These are phyloP conservation scores for Lipomyces sp. DNA, from an alignment of 805 yeast species.

Conservation along the genomic window DNA sequence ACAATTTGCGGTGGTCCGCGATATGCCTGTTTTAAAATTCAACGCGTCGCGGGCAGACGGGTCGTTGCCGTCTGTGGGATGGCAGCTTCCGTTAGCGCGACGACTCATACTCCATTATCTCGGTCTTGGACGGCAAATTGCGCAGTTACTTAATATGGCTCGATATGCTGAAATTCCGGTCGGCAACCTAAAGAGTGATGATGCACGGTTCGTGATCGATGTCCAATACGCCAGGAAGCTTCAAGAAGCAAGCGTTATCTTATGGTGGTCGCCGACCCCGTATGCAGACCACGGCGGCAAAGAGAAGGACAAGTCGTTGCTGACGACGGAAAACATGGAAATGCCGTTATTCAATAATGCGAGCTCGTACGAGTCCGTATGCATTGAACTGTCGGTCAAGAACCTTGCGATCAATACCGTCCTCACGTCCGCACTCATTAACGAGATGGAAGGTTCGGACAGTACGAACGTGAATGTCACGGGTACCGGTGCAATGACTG, in stretches of 20 bases:
- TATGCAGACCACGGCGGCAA: conserved; percentile 84
- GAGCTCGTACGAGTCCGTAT: conserved; percentile 76
- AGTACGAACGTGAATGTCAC: conserved; percentile 56
- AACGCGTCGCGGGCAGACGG: conserved; percentile 63
- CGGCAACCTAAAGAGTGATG: conserved; percentile 81
- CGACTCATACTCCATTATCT: conserved; percentile 72
- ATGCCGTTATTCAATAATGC: conserved; percentile 77
- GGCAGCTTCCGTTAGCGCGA: conserved; percentile 73
- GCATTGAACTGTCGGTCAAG: conserved; percentile 75
- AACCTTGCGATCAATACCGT: conserved; percentile 87
- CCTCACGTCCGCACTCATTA: conserved; percentile 78
- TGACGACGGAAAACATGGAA: conserved; percentile 59
- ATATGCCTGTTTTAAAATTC: conserved; percentile 60
- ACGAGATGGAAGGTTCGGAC: conserved; percentile 87
- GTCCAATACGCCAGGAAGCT: conserved; percentile 82
- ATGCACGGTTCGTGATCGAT: conserved; percentile 79
- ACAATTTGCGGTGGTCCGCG: conserved; percentile 54
- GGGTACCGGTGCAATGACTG: conserved; percentile 39
- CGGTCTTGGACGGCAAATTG: conserved; percentile 73
- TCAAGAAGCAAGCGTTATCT: conserved; percentile 63
- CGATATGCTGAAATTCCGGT: conserved; percentile 80
- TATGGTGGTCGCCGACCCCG: conserved; percentile 93
- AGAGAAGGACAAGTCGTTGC: conserved; percentile 64
- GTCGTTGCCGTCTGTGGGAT: conserved; percentile 72
- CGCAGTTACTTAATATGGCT: conserved; percentile 66